Base-by-base conservation (phyloP, 768 basidiomycete species). In the Leccinum aurantiacum region DNA sequence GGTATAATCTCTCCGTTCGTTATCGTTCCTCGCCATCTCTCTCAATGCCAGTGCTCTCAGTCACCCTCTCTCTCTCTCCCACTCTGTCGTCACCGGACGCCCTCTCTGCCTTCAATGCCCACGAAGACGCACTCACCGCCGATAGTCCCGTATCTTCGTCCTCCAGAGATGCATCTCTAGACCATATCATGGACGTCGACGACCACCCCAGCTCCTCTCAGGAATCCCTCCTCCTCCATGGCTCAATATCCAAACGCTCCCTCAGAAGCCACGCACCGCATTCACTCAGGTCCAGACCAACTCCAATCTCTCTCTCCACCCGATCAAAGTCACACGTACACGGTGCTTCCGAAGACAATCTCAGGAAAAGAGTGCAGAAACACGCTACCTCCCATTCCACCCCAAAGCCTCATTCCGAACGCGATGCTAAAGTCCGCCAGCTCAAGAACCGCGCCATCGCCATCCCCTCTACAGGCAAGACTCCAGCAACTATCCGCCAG, bases 401-500 rank as follows among this genome's bases (percentile, higher is more conserved):
- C 22, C 37, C 63, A 59, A 74, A 65, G 58, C 63, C 58, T 22
- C 60, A 67, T 19, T 68, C 71, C 51, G 72, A 74, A 54, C 72
- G 73, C 59, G 73, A 74, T 64, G 52, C 53, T 17, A 69, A 60
- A 58, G 73, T 74, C 1, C 72, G 74, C 50, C 61, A 72, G 3
- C 64, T 74, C 62, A 74, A 74, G 63, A 54, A 25, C 24, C 74
- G 73, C 24, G 73, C 73, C 4, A 65, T 74, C 31, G 60, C 67
- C 15, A 75, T 74, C 55, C 74, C 70, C 38, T 74, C 73, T 54
- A 74, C 73, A 7, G 73, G 73, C 53, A 74, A 74, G 67, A 75
- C 85, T 9, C 84, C 85, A 55, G 84, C 61, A 79, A 85, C 70
- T 73, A 78, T 66, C 60, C 80, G 79, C 54, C 85, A 87, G 65